phyloP scores from a whole-genome alignment of 441 rosid genomes.

The Omphalea diandra region DNA sequence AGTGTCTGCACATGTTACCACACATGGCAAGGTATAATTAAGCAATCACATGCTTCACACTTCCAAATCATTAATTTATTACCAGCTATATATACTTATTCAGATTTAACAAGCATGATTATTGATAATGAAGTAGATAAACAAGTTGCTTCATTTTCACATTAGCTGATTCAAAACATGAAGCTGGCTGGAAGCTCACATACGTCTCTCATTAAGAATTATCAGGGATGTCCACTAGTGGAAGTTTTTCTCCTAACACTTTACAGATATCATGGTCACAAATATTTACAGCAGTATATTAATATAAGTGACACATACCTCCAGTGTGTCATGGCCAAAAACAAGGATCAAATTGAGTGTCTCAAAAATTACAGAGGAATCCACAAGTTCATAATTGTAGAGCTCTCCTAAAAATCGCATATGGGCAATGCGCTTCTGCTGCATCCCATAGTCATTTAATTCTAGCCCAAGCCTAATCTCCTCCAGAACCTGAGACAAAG shows the following conservation, averaged over 20 bases:
- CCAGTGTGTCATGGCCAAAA: constrained; percentile 78
- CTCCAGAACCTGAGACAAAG: constrained; percentile 78
- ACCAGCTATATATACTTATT: neutral
- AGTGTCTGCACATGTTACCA: neutral
- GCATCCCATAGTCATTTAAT: constrained; percentile 94
- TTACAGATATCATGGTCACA: neutral
- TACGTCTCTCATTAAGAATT: constrained; percentile 4
- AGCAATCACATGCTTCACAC: neutral
- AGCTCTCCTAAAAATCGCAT: constrained; percentile 97
- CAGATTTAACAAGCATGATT: neutral
- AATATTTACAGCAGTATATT: neutral
- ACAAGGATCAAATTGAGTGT: constrained; percentile 82
- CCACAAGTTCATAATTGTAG: constrained; percentile 97
- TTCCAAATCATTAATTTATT: neutral
- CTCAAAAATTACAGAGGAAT: constrained; percentile 95
- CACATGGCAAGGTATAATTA: neutral
- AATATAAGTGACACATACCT: constrained; percentile 47
- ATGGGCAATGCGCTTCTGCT: constrained; percentile 96
- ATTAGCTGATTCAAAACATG: neutral
- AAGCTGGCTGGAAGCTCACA: constrained; percentile 2
- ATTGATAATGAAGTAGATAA: neutral
- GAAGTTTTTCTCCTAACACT: neutral
- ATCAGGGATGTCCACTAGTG: neutral
- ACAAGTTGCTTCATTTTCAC: neutral
- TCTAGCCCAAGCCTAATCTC: constrained; percentile 97